phyloP scores from a whole-genome alignment of 805 yeast genomes.

The Millerozyma miso region DNA sequence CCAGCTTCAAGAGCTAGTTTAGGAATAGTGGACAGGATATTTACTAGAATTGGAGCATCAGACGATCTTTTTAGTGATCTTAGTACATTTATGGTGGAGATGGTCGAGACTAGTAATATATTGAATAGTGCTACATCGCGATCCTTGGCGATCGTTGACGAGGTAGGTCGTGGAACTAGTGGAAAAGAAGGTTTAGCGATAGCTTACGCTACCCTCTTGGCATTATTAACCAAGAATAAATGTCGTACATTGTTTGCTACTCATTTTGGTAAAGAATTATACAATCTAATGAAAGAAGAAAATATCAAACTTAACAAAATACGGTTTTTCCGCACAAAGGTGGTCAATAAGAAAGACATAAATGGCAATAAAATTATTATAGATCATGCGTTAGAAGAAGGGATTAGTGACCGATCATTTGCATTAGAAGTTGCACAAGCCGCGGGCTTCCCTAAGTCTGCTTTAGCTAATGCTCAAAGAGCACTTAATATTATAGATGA shows the following conservation, averaged over 20 bases:
- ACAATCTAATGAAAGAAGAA: slow-evolving; percentile 31
- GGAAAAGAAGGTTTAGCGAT: slow-evolving; percentile 80
- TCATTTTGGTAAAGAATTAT: slow-evolving; percentile 54
- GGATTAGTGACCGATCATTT: slow-evolving; percentile 70
- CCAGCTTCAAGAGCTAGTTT: slow-evolving; percentile 60
- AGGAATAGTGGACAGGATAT: slow-evolving; percentile 72
- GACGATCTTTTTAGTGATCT: slow-evolving; percentile 74
- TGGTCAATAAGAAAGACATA: slow-evolving; percentile 11
- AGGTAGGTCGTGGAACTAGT: slow-evolving; percentile 84
- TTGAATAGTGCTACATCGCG: slow-evolving; percentile 49
- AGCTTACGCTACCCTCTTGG: slow-evolving; percentile 69
- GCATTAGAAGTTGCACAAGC: slow-evolving; percentile 72
- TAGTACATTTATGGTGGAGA: slow-evolving; percentile 85
- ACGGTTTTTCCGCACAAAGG: slow-evolving; percentile 30
- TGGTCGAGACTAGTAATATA: slow-evolving; percentile 63
- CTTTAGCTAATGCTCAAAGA: slow-evolving; percentile 48
- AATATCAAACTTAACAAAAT: slow-evolving; percentile 22
- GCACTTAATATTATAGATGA: slow-evolving; percentile 11
- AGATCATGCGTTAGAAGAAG: slow-evolving; percentile 58
- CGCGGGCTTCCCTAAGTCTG: slow-evolving; percentile 72
- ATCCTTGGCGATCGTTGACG: slow-evolving; percentile 68
- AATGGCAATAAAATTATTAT: slow-evolving; percentile 27
- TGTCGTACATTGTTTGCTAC: slow-evolving; percentile 87
- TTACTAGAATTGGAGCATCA: slow-evolving; percentile 82
- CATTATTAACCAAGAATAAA: slow-evolving; percentile 48